These are phyloP conservation scores for Ceratocystis cubensis DNA, from an alignment of 2,329 filamentous ascomycete species.

Conservation along the genomic window DNA sequence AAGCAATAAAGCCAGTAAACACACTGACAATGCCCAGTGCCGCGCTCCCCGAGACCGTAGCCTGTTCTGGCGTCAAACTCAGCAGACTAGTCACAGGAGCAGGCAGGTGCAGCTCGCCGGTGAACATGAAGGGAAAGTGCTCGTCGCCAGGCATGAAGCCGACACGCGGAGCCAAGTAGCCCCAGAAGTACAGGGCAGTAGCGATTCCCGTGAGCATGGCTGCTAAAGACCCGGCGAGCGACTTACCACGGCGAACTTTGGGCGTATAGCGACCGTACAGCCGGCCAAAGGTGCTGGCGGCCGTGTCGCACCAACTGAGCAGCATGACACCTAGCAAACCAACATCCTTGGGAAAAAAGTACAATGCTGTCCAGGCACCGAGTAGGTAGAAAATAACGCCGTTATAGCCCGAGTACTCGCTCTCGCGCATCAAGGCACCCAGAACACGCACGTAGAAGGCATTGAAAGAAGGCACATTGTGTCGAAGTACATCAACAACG, in stretches of 20 bases:
- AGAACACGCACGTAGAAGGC: slow-evolving; percentile 71
- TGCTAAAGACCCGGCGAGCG: slow-evolving; percentile 74
- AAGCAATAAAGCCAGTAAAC: slow-evolving; percentile 78
- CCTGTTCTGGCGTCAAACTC: slow-evolving; percentile 46
- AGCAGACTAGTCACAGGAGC: slow-evolving; percentile 43
- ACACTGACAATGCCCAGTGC: slow-evolving; percentile 73
- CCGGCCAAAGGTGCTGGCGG: slow-evolving; percentile 85
- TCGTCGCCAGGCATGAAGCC: slow-evolving; percentile 59
- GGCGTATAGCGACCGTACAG: slow-evolving; percentile 83
- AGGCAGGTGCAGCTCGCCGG: slow-evolving; percentile 61
- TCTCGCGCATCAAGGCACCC: slow-evolving; percentile 92
- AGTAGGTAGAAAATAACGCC: slow-evolving; percentile 95
- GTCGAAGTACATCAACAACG: slow-evolving; percentile 67
- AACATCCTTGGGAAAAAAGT: slow-evolving; percentile 85
- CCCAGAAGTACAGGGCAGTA: slow-evolving; percentile 80
- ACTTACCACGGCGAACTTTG: slow-evolving; percentile 75
- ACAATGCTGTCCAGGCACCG: slow-evolving; percentile 74
- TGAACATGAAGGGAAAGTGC: slow-evolving; percentile 64
- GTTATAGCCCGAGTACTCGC: slow-evolving; percentile 86
- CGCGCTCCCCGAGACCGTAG: slow-evolving; percentile 53
- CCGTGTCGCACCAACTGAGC: slow-evolving; percentile 95
- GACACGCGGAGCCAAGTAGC: slow-evolving; percentile 59
- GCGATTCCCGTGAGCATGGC: slow-evolving; percentile 72
- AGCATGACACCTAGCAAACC: slow-evolving; percentile 80
- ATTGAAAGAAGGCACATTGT: slow-evolving; percentile 71